These are phyloP conservation scores for Spathaspora boniae DNA, from an alignment of 805 yeast species.

Conservation along the genomic window DNA sequence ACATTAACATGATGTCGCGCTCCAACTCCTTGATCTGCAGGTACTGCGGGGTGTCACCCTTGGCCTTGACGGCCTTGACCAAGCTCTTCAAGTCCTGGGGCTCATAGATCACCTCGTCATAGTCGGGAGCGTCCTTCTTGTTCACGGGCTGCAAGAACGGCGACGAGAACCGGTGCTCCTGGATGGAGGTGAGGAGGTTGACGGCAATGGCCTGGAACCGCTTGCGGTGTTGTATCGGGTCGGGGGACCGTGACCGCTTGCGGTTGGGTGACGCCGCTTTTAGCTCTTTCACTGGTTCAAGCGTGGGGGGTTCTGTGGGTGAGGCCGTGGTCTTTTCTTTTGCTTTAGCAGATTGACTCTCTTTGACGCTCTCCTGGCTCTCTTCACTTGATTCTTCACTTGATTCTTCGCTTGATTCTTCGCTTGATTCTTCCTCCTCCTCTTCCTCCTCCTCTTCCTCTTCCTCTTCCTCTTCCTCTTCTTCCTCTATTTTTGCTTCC, in stretches of 20 bases:
- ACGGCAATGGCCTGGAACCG: constrained; percentile 60
- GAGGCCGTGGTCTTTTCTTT: neutral
- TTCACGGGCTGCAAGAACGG: constrained; percentile 71
- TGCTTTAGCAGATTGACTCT: too few relatives aligned
- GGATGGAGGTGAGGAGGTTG: constrained; percentile 60
- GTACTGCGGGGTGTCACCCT: constrained; percentile 33
- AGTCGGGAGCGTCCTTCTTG: constrained; percentile 65
- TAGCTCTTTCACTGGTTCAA: constrained; percentile 2
- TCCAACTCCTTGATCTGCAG: constrained; percentile 61
- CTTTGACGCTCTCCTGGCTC: neutral
- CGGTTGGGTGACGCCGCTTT: constrained; percentile 11
- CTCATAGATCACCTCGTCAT: constrained; percentile 53
- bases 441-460: constrained; percentile 2
- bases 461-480: constrained; percentile 1
- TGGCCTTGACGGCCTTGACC: constrained; percentile 48
- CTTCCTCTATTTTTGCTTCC: constrained; percentile 3
- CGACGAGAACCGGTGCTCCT: constrained; percentile 70
- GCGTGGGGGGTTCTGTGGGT: neutral
- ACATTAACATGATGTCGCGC: constrained; percentile 69
- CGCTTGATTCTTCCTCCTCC: constrained; percentile 2
- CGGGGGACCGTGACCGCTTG: constrained; percentile 17
- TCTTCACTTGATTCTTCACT: constrained; percentile 6
- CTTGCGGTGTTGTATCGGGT: constrained; percentile 35
- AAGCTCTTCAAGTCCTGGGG: constrained; percentile 72
- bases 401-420: constrained; percentile 5